These are phyloP conservation scores for Rubus parviflorus DNA, from an alignment of 306 rosid genomes.

Conservation along the genomic window DNA sequence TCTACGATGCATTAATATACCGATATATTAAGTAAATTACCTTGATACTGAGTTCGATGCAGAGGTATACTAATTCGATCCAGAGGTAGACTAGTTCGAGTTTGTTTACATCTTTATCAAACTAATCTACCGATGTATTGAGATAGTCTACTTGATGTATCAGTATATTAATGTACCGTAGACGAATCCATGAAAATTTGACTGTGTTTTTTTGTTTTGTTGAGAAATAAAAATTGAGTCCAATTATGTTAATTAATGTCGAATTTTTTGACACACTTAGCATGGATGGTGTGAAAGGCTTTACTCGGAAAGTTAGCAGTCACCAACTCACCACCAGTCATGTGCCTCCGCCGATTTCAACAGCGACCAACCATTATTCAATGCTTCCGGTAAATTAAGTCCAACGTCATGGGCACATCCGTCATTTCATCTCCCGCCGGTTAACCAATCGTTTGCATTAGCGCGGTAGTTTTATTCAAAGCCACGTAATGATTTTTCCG, in stretches of 20 bases:
- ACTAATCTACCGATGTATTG: no score
- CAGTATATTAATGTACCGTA: no score
- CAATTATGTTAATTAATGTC: not conserved
- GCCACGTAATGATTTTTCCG: slow-evolving; percentile 22
- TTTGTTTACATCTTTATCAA: no score
- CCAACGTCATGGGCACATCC: slow-evolving; percentile 27
- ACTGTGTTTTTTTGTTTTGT: no score
- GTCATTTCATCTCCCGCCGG: slow-evolving; percentile 29
- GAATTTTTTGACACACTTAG: not conserved
- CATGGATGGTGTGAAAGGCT: slow-evolving; percentile 1
- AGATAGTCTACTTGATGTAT: no score
- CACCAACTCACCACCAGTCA: not conserved
- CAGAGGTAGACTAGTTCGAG: no score
- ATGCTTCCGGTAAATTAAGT: slow-evolving; percentile 28
- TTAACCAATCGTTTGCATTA: slow-evolving; percentile 3
- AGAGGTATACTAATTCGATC: no score
- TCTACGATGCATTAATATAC: no score
- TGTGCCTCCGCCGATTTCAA: slow-evolving; percentile 34
- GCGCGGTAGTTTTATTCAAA: slow-evolving; percentile 35
- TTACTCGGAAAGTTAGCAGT: not conserved
- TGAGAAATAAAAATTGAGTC: no score
- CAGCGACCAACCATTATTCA: slow-evolving; percentile 9
- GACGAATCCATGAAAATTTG: no score
- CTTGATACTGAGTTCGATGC: no score
- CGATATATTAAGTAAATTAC: no score